These are phyloP conservation scores for Fusarium torulosum DNA, from an alignment of 2,329 filamentous ascomycete species.

Conservation along the genomic window DNA sequence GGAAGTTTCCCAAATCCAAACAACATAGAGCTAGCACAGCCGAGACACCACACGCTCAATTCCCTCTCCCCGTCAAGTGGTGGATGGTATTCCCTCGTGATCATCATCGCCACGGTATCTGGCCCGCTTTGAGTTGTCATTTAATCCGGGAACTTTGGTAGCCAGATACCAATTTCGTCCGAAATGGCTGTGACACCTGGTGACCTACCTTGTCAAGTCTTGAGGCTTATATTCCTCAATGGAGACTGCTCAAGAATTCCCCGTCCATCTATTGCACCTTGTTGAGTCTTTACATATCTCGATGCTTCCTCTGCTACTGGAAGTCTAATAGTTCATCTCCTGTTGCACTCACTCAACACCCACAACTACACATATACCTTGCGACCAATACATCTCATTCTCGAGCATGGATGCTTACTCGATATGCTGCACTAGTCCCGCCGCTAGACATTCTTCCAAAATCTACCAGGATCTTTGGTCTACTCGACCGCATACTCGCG, in stretches of 20 bases:
- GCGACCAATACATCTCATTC: slow-evolving; percentile 7
- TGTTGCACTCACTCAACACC: slow-evolving; percentile 6
- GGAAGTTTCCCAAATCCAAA: slow-evolving; percentile 5
- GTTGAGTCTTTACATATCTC: slow-evolving; percentile 17
- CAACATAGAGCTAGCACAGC: slow-evolving; percentile 10
- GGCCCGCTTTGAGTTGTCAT: slow-evolving; percentile 37
- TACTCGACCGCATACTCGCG: slow-evolving; percentile 54
- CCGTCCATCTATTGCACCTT: slow-evolving; percentile 24
- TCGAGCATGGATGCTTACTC: slow-evolving; percentile 65
- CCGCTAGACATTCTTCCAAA: slow-evolving; percentile 58
- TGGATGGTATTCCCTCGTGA: slow-evolving; percentile 39
- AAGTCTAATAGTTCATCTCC: slow-evolving; percentile 37
- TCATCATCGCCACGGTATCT: slow-evolving; percentile 36
- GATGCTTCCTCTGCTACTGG: slow-evolving; percentile 27
- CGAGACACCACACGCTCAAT: slow-evolving; percentile 33
- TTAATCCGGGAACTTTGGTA: slow-evolving; percentile 23
- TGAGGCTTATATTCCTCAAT: slow-evolving; percentile 42
- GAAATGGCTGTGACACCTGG: slow-evolving; percentile 30
- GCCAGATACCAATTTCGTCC: slow-evolving; percentile 17
- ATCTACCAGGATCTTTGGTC: slow-evolving; percentile 64
- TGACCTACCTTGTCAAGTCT: slow-evolving; percentile 39
- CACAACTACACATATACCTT: slow-evolving; percentile 11
- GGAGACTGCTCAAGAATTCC: slow-evolving; percentile 15
- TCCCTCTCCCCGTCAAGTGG: slow-evolving; percentile 30
- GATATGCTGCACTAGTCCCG: slow-evolving; percentile 61